Base-by-base conservation (phyloP, 1,139 yeast genomes). In the Protomyces inundatus region DNA sequence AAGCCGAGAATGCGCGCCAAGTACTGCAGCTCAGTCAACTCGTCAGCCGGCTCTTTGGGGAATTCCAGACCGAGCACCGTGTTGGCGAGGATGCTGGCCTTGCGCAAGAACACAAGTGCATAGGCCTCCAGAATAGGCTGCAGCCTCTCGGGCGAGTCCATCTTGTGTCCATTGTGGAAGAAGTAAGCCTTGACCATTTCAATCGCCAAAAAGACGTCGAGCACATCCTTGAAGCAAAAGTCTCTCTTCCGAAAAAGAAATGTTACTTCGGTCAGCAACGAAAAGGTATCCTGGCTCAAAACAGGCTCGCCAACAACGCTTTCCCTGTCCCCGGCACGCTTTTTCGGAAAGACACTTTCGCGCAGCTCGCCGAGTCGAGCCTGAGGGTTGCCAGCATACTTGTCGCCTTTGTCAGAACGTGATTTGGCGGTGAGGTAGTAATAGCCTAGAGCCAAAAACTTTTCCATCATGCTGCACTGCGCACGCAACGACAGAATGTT, bases 51-150 rank as follows among this genome's bases (percentile, higher is more conserved):
- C 9, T 72, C 73, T 23, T 71, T 72, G 3, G 76, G 75, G n/a
- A 79, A 79, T 12, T 77, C 75, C 52, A 82, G 80, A 0, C 90
- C 86, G 73, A 84, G 84, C 54, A 80, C 76, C 6, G 85, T 83
- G 71, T 75, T 80, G 0, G 85, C 79, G 68, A 82, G 82, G 4
- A 90, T 82, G 1, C 89, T 82, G 5, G 84, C 79, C 69, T 85
- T 82, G 68, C 97, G 80, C 67, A 89, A 76, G 68, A 87, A 88
- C 14, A 91, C 90, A 0, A 88, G 82, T 5, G 81, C 74, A 0
- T 85, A 75, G 70, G 84, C 84, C 14, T 81, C 82, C 87, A 79
- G 0, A 50, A 50, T n/a, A 6, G 55, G 33, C 9, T 34, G 42
- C 23, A 30, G 37, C 57, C 16, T 12, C 35, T 53, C 37, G 12